phyloP scores from a whole-genome alignment of 805 yeast species.

The Candida railenensis region DNA sequence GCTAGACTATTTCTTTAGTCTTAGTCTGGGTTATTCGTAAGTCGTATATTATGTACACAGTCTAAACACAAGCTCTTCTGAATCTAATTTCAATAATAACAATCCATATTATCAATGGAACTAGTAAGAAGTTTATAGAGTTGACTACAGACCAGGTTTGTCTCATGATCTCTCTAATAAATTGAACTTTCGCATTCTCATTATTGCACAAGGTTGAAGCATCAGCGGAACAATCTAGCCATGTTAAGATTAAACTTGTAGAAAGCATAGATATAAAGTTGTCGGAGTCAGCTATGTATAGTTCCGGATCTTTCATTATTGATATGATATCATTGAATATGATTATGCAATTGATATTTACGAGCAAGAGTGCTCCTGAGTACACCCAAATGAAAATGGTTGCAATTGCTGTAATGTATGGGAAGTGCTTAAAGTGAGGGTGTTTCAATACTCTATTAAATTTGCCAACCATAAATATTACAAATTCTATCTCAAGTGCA shows the following conservation, averaged over 20 bases:
- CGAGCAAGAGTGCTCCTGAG: constrained; percentile 14
- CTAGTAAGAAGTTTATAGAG: constrained; percentile 16
- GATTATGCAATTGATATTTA: constrained; percentile 12
- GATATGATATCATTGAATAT: constrained; percentile 17
- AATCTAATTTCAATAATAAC: constrained; percentile 14
- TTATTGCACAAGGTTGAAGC: neutral
- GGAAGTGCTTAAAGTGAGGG: constrained; percentile 13
- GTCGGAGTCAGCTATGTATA: neutral
- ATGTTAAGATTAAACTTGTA: neutral
- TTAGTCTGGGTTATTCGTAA: neutral
- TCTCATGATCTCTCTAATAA: neutral
- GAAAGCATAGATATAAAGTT: neutral
- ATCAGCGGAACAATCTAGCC: neutral
- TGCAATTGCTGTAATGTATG: constrained; percentile 14
- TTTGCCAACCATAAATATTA: neutral
- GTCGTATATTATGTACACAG: neutral
- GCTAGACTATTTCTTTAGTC: too few relatives aligned
- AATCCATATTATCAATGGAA: constrained; percentile 23
- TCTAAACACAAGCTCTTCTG: neutral
- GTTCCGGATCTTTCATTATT: neutral
- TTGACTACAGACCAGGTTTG: constrained; percentile 16
- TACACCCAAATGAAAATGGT: constrained; percentile 23
- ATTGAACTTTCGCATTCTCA: neutral
- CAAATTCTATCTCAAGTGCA: neutral
- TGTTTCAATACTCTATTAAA: constrained; percentile 12